Evolutionary conservation across 371 early-diverging fungal species (phyloP).

Genomic region (Quaeritorhiza haematococci): DNA sequence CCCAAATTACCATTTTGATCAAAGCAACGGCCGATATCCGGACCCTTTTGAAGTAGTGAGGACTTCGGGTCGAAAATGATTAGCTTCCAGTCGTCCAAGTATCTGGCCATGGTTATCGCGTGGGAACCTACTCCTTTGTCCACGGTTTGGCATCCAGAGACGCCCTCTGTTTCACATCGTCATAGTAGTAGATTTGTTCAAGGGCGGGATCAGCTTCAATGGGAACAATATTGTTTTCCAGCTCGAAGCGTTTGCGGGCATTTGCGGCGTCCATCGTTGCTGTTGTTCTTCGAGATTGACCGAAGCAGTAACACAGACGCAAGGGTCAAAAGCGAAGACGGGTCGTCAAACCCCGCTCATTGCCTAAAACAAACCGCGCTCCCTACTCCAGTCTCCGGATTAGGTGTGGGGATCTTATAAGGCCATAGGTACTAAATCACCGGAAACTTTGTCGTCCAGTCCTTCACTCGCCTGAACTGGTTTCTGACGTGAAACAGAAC

Average conservation of each 20-base stretch:
- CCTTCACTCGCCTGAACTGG: too few relatives aligned
- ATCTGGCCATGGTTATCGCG: background rate
- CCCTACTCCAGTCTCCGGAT: too few relatives aligned
- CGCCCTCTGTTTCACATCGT: constrained; percentile 62
- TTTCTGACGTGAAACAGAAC: too few relatives aligned
- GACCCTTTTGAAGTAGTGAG: constrained; percentile 83
- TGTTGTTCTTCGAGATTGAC: background rate
- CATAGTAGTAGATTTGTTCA: constrained; percentile 74
- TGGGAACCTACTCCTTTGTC: constrained; percentile 64
- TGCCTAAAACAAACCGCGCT: too few relatives aligned
- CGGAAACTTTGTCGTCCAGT: too few relatives aligned
- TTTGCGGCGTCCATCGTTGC: constrained; percentile 14
- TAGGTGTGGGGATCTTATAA: too few relatives aligned
- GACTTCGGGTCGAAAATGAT: constrained; percentile 43
- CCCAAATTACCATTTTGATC: constrained; percentile 83
- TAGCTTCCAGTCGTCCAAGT: background rate
- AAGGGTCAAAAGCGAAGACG: too few relatives aligned
- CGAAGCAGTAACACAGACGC: too few relatives aligned
- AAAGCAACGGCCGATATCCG: constrained; percentile 92
- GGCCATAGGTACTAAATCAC: too few relatives aligned
- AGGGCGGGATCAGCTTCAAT: constrained; percentile 52
- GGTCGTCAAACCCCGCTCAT: too few relatives aligned
- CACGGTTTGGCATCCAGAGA: constrained; percentile 67
- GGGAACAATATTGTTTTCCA: constrained; percentile 74
- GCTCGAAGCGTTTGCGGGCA: constrained; percentile 68